These are phyloP conservation scores for Phytophthora podocarpi DNA, from an alignment of 352 stramenopile genomes.

Conservation along the genomic window DNA sequence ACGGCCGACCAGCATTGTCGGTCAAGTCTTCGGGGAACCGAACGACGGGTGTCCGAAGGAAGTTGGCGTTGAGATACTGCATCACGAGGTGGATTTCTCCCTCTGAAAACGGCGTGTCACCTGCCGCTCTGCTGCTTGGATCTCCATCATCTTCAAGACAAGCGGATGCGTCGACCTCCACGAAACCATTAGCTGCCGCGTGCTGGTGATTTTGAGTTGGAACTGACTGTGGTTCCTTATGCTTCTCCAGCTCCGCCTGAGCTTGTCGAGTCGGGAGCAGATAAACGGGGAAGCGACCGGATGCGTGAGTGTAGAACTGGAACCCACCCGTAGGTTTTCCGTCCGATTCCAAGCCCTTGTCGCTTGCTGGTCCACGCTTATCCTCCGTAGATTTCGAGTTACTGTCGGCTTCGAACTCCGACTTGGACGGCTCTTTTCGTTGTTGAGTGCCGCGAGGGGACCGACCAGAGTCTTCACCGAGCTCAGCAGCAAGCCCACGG, in stretches of 20 bases:
- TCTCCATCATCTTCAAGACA: slow-evolving; percentile 21
- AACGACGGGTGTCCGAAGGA: slow-evolving; percentile 64
- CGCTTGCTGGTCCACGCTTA: too few species aligned
- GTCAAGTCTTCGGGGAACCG: slow-evolving; percentile 85
- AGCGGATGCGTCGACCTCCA: slow-evolving; percentile 49
- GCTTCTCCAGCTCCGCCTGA: slow-evolving; percentile 46
- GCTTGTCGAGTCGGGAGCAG: slow-evolving; percentile 52
- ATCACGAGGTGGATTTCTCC: slow-evolving; percentile 69
- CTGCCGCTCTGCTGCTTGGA: neutral
- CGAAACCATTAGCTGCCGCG: slow-evolving; percentile 35
- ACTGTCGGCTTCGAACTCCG: neutral
- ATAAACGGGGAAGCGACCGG: slow-evolving; percentile 64
- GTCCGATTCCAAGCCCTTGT: neutral
- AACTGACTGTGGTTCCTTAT: slow-evolving; percentile 11
- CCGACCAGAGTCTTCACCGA: neutral
- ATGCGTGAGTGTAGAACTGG: slow-evolving; percentile 56
- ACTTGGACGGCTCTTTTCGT: slow-evolving; percentile 10
- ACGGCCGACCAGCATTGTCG: slow-evolving; percentile 68
- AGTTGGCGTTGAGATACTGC: slow-evolving; percentile 89
- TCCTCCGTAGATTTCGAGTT: neutral
- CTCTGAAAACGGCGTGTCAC: slow-evolving; percentile 29
- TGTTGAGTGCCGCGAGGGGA: slow-evolving; percentile 9
- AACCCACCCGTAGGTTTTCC: slow-evolving; percentile 15
- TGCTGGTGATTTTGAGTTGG: slow-evolving; percentile 19
- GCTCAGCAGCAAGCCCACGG: slow-evolving; percentile 31